Evolutionary conservation across 108 stramenopile species (phyloP).

Genomic region (Conticribra guillardii): DNA sequence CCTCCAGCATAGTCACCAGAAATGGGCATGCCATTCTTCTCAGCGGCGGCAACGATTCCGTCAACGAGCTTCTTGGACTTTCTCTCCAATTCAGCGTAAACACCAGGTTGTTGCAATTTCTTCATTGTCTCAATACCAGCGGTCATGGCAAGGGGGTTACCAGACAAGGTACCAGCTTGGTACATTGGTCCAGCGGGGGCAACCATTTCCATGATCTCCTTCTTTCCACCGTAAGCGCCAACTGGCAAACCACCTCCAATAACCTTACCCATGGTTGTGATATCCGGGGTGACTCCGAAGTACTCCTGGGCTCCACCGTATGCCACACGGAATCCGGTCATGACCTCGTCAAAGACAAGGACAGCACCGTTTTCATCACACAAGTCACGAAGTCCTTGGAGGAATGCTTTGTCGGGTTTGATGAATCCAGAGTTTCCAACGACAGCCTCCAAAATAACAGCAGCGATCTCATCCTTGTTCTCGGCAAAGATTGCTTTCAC

Average conservation of each 20-base stretch:
- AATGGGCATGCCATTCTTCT: conserved; percentile 92
- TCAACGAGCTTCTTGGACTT: conserved; percentile 91
- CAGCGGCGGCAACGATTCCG: conserved; percentile 82
- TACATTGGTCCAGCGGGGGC: conserved; percentile 99
- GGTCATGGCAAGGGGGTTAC: conserved; percentile 98
- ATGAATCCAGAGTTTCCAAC: conserved; percentile 99
- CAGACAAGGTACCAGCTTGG: conserved; percentile 97
- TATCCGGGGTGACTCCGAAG: conserved; percentile 97
- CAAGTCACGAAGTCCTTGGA: conserved; percentile 90
- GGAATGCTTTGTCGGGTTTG: conserved; percentile 95
- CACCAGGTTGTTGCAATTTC: conserved; percentile 82
- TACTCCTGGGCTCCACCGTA: conserved; percentile 97
- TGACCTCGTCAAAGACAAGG: conserved; percentile 98
- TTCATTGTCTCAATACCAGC: conserved; percentile 98
- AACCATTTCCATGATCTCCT: conserved; percentile 97
- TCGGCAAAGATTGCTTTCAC: conserved; percentile 90
- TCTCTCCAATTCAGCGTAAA: conserved; percentile 93
- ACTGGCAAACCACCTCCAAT: conserved; percentile 98
- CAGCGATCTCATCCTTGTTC: conserved; percentile 94
- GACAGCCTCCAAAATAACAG: conserved; percentile 96
- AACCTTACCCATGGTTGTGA: conserved; percentile 99
- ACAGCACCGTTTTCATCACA: conserved; percentile 89
- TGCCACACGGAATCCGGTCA: conserved; percentile 98
- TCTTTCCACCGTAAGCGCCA: conserved; percentile 97
- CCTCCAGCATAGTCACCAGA: conserved; percentile 91